Evolutionary conservation across 768 basidiomycete genomes (phyloP).

Genomic region (Rhodotorula kratochvilovae): DNA sequence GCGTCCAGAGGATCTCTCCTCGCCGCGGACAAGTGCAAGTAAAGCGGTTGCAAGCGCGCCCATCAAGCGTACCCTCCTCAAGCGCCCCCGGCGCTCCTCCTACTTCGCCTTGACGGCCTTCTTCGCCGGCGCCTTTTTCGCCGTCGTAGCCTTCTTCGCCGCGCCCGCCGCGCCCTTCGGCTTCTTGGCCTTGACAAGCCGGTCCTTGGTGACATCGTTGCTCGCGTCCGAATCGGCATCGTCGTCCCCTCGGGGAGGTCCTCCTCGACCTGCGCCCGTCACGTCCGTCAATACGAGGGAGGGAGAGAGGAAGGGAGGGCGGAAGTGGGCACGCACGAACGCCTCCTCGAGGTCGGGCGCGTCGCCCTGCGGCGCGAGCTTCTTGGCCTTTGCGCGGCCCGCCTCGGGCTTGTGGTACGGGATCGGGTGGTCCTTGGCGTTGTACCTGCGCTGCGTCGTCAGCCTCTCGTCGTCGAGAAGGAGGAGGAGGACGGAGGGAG

Average conservation of each 20-base stretch:
- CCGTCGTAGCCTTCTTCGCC: neutral
- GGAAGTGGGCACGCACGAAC: neutral
- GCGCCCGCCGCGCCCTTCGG: constrained; percentile 8
- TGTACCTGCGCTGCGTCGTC: constrained; percentile 65
- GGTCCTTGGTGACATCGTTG: constrained; percentile 26
- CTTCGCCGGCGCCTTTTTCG: neutral
- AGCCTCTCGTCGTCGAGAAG: too few species aligned
- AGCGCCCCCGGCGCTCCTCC: neutral
- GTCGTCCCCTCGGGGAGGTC: constrained; percentile 37
- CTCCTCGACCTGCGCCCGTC: constrained; percentile 18
- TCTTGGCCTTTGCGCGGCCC: constrained; percentile 69
- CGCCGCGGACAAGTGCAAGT: too few species aligned
- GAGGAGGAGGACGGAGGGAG: neutral
- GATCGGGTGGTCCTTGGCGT: constrained; percentile 81
- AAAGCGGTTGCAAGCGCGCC: too few species aligned
- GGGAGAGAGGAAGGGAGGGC: neutral
- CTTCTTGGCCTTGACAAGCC: constrained; percentile 47
- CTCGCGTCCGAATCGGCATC: constrained; percentile 42
- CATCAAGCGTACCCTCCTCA: neutral
- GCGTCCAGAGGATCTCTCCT: too few species aligned
- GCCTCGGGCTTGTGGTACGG: constrained; percentile 83
- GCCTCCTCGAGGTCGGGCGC: constrained; percentile 90
- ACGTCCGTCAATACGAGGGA: neutral
- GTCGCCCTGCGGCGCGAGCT: constrained; percentile 61
- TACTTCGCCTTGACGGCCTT: constrained; percentile 18